Conservation (phyloP, 352 stramenopile genomes). For the Phytopythium ostracodes region DNA sequence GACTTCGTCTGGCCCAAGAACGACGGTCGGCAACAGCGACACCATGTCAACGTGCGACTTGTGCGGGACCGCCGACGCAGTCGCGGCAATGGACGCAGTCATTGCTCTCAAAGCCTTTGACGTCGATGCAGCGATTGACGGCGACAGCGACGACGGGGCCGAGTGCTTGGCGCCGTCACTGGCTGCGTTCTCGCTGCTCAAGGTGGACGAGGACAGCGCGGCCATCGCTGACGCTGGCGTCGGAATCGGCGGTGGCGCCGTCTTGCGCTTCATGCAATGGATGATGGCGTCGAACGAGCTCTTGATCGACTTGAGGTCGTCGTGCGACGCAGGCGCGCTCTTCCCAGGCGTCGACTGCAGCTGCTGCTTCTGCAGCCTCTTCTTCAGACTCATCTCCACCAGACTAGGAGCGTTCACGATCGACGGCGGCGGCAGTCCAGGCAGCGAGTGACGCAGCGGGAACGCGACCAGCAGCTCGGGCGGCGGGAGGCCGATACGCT, state of each 20-base stretch:
- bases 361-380: conserved; percentile 28
- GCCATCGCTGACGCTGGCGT: conserved; percentile 6
- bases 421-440: conserved; percentile 60
- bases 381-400: conserved; percentile 51
- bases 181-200: conserved; percentile 16
- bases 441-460: conserved; percentile 41
- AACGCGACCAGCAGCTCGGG: conserved; percentile 59
- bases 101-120: conserved; percentile 21
- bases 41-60: conserved; percentile 81
- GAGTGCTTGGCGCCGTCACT: conserved; percentile 19
- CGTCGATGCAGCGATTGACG: conserved; percentile 7
- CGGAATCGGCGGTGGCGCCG: conserved; percentile 33
- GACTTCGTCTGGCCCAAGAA: conserved; percentile 73
- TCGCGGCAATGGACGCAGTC: conserved; percentile 20
- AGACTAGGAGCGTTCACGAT: conserved; percentile 46
- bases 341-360: conserved; percentile 11
- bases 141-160: conserved; percentile 15
- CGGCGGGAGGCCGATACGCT: conserved; percentile 53
- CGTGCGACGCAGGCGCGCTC: conserved; percentile 15
- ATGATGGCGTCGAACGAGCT: conserved; percentile 82
- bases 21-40: conserved; percentile 41
- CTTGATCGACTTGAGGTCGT: conserved; percentile 77
- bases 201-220: conserved; percentile 11
- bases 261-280: conserved; percentile 84
- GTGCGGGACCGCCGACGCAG: conserved; percentile 50